Conservation (phyloP, 768 basidiomycete species). For the Mycena metata region DNA sequence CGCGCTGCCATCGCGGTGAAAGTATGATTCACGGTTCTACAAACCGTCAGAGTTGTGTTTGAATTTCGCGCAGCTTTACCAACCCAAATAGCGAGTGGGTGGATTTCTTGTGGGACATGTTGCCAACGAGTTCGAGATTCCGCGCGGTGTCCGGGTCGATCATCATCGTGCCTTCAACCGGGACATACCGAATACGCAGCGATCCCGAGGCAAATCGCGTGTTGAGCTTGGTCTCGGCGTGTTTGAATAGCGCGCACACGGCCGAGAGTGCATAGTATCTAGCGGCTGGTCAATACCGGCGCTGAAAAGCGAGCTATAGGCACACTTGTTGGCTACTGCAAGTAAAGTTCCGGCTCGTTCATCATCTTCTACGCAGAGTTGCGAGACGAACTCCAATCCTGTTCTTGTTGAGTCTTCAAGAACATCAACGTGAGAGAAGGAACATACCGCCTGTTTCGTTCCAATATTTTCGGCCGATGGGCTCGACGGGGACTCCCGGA, state of each 20-base stretch:
- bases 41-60: neutral
- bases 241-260: conserved; percentile 88
- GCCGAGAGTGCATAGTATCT: conserved; percentile 95
- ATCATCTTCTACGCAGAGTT: conserved; percentile 85
- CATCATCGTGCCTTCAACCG: conserved; percentile 94
- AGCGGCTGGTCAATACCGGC: conserved; percentile 6
- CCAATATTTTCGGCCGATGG: conserved; percentile 87
- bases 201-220: conserved; percentile 78
- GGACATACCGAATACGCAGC: conserved; percentile 79
- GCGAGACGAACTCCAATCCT: conserved; percentile 86
- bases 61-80: conserved; percentile 27
- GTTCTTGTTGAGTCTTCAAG: conserved; percentile 1
- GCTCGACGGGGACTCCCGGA: conserved; percentile 73
- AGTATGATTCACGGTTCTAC: conserved; percentile 81
- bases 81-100: conserved; percentile 87
- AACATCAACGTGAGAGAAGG: conserved; percentile 10
- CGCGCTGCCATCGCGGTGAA: conserved; percentile 93
- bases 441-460: conserved; percentile 80
- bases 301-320: conserved; percentile 49
- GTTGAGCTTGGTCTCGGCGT: conserved; percentile 78
- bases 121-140: conserved; percentile 91
- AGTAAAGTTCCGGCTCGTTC: conserved; percentile 85
- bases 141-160: conserved; percentile 91
- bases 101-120: conserved; percentile 75
- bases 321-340: conserved; percentile 83